These are phyloP conservation scores for Linnemannia hyalina DNA, from an alignment of 192 early-diverging fungal genomes.

Conservation along the genomic window DNA sequence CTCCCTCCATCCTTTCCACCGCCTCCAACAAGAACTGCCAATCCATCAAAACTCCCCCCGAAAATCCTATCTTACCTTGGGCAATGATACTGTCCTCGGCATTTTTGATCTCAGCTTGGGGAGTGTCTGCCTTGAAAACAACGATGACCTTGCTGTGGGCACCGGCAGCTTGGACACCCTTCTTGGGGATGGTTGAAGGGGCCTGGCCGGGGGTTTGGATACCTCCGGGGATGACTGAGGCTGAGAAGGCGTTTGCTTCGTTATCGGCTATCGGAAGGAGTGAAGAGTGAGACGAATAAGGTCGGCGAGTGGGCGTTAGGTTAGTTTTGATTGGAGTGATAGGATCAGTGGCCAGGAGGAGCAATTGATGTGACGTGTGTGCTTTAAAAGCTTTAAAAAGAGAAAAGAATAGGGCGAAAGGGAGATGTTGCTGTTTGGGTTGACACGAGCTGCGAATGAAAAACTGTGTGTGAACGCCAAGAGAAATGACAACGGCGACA, in stretches of 20 bases:
- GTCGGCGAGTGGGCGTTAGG: neutral
- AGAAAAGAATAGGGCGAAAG: too few relatives aligned
- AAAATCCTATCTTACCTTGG: slow-evolving; percentile 8
- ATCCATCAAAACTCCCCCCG: too few relatives aligned
- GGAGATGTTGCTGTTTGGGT: too few relatives aligned
- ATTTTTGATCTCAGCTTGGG: slow-evolving; percentile 38
- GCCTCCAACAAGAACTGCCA: neutral
- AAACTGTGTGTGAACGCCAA: too few relatives aligned
- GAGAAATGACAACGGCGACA: too few relatives aligned
- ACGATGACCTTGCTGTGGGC: slow-evolving; percentile 58
- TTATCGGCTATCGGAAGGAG: neutral
- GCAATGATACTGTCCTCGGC: slow-evolving; percentile 12
- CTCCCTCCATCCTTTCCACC: too few relatives aligned
- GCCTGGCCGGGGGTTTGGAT: slow-evolving; percentile 14
- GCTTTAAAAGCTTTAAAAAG: too few relatives aligned
- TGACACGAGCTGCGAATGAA: too few relatives aligned
- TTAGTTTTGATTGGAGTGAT: neutral
- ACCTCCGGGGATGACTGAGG: slow-evolving; percentile 36
- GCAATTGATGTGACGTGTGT: too few relatives aligned
- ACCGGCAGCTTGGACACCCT: neutral
- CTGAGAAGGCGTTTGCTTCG: slow-evolving; percentile 12
- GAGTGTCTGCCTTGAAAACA: slow-evolving; percentile 67
- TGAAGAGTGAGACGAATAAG: neutral
- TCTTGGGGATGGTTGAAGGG: neutral
- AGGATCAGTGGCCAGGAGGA: too few relatives aligned